phyloP scores from a whole-genome alignment of 106 monocot genomes.

The Gastrodia elata region DNA sequence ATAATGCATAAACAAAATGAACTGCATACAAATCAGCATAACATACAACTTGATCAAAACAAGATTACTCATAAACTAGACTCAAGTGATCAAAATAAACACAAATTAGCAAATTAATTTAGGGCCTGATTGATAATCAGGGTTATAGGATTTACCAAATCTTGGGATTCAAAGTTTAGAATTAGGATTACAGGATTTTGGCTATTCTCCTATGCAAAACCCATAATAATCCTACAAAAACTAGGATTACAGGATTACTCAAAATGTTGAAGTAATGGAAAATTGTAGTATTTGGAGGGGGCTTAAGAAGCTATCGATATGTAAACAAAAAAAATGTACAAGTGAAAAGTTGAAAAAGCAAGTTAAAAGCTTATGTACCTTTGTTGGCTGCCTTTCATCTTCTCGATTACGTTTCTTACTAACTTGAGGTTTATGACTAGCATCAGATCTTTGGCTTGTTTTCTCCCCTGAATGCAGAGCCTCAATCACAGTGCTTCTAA shows the following conservation, averaged over 20 bases:
- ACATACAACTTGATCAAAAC: background rate
- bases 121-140: background rate
- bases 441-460: slow-evolving; percentile 7
- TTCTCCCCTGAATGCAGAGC: slow-evolving; percentile 26
- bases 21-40: background rate
- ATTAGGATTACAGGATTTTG: too few relatives aligned
- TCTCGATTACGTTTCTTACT: slow-evolving; percentile 38
- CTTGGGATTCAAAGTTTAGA: too few relatives aligned
- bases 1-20: background rate
- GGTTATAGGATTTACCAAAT: too few relatives aligned
- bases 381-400: slow-evolving; percentile 30
- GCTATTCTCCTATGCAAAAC: too few relatives aligned
- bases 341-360: background rate
- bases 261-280: too few relatives aligned
- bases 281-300: too few relatives aligned
- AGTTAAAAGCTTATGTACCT: slow-evolving; percentile 31
- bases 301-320: too few relatives aligned
- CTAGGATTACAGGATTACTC: too few relatives aligned
- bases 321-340: background rate
- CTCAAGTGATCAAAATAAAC: slow-evolving; percentile 1
- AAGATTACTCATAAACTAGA: background rate
- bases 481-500: slow-evolving; percentile 41
- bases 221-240: too few relatives aligned
- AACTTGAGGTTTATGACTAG: slow-evolving; percentile 13
- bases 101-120: background rate